These are phyloP conservation scores for Penicillium pancosmium DNA, from an alignment of 495 filamentous ascomycete species.

Conservation along the genomic window DNA sequence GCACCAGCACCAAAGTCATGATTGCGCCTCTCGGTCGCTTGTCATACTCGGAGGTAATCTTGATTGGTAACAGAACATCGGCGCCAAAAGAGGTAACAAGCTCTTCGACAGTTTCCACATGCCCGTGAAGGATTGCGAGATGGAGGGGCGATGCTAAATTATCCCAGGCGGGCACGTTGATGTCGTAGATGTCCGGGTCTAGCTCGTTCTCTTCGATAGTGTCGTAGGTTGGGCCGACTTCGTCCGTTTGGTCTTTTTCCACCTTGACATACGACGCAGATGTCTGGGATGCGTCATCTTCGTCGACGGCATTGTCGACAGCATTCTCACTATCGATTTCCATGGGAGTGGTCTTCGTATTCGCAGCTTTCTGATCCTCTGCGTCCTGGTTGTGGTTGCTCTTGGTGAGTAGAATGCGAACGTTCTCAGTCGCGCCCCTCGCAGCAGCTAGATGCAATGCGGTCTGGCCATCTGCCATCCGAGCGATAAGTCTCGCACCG, in stretches of 20 bases:
- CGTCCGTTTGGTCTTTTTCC: conserved; percentile 37
- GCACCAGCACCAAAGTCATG: conserved; percentile 64
- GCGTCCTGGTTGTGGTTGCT: conserved; percentile 59
- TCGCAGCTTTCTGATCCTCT: not conserved
- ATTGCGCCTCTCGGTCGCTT: conserved; percentile 57
- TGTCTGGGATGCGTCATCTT: conserved; percentile 39
- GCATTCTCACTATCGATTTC: not conserved
- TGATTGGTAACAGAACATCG: conserved; percentile 71
- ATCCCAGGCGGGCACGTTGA: conserved; percentile 78
- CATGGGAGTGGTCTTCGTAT: not conserved
- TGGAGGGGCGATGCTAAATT: conserved; percentile 70
- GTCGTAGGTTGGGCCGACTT: conserved; percentile 33
- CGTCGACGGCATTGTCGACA: conserved; percentile 22
- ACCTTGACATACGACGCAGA: conserved; percentile 74
- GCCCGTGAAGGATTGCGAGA: conserved; percentile 72
- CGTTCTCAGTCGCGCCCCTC: conserved; percentile 66
- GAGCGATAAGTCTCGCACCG: conserved; percentile 69
- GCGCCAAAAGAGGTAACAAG: conserved; percentile 75
- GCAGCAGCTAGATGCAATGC: conserved; percentile 77
- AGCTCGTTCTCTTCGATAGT: conserved; percentile 55
- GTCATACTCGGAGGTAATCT: conserved; percentile 50
- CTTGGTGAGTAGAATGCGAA: conserved; percentile 67
- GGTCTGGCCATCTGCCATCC: conserved; percentile 76
- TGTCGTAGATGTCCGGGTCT: conserved; percentile 76
- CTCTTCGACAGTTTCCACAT: conserved; percentile 64